Conservation (phyloP, 2,329 filamentous ascomycete genomes). For the Neofusicoccum parvum region DNA sequence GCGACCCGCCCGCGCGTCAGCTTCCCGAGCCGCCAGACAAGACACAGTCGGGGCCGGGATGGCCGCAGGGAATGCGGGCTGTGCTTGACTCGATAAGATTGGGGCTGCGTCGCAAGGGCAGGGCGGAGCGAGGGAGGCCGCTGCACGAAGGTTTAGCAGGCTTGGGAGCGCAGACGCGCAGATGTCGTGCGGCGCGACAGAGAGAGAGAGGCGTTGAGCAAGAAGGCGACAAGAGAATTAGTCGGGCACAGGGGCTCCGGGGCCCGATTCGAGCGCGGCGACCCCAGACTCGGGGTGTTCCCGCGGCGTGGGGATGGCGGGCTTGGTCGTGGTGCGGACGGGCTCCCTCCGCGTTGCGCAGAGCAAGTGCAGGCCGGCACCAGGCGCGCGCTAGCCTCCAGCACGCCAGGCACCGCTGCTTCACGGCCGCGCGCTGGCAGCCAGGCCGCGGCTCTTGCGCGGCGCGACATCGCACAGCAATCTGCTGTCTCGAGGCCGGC, state of each 20-base stretch:
- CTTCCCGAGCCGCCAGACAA: not conserved
- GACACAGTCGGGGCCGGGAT: no score
- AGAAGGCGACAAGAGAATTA: not conserved
- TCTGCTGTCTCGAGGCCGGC: not conserved
- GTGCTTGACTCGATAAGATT: constrained; percentile 7
- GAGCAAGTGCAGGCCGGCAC: not conserved
- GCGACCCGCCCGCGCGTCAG: not conserved
- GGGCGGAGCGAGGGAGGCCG: not conserved
- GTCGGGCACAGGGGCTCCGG: not conserved
- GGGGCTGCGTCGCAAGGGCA: not conserved
- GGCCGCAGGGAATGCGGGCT: no score
- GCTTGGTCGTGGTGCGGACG: not conserved
- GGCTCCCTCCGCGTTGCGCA: not conserved
- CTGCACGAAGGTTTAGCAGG: not conserved
- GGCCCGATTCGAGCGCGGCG: not conserved
- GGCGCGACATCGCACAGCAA: not conserved
- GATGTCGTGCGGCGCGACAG: no score
- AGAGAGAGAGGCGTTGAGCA: no score
- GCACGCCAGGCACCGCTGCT: not conserved
- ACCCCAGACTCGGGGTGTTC: constrained; percentile 7
- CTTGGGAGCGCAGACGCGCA: no score
- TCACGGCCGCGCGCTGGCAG: not conserved
- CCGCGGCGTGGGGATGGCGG: not conserved
- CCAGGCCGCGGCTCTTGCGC: not conserved
- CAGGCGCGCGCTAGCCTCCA: not conserved